Evolutionary conservation across 2,329 filamentous ascomycete species (phyloP).

Genomic region (Phialophora verrucosa): DNA sequence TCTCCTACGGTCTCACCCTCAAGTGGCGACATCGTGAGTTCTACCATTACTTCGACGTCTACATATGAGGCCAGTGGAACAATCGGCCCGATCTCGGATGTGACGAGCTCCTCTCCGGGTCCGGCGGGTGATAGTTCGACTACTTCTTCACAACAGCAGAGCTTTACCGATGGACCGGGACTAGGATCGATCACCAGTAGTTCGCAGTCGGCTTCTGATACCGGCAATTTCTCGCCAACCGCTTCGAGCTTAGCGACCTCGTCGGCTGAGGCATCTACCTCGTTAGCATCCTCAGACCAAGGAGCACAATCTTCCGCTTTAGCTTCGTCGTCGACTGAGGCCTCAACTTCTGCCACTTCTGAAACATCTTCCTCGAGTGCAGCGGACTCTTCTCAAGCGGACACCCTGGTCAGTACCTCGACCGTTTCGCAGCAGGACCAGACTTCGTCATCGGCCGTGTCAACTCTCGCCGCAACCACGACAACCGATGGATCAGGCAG

Average conservation of each 20-base stretch:
- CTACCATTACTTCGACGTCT: background rate
- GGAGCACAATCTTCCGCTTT: too few species aligned
- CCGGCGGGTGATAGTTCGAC: background rate
- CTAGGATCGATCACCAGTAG: background rate
- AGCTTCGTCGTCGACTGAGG: too few species aligned
- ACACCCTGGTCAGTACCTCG: background rate
- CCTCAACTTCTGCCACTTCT: too few species aligned
- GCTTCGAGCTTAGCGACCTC: too few species aligned
- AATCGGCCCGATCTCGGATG: background rate
- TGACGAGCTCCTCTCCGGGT: background rate
- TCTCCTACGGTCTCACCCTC: too few species aligned
- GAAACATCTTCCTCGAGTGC: too few species aligned
- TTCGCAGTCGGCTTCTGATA: background rate
- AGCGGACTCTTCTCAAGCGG: background rate
- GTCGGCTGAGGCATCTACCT: too few species aligned
- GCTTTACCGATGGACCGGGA: background rate
- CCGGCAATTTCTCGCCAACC: too few species aligned
- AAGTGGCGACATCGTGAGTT: too few species aligned
- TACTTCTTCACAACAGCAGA: background rate
- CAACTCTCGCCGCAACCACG: background rate
- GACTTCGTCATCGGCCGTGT: background rate
- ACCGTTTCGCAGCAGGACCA: background rate
- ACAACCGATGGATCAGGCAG: background rate
- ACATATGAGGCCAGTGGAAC: background rate
- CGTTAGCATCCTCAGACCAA: too few species aligned